A percentile compares a stretch with the other conserved stretches of the same genome.
phyloP scores from a whole-genome alignment of 129 eudicot species.

The Flaveria bidentis region DNA sequence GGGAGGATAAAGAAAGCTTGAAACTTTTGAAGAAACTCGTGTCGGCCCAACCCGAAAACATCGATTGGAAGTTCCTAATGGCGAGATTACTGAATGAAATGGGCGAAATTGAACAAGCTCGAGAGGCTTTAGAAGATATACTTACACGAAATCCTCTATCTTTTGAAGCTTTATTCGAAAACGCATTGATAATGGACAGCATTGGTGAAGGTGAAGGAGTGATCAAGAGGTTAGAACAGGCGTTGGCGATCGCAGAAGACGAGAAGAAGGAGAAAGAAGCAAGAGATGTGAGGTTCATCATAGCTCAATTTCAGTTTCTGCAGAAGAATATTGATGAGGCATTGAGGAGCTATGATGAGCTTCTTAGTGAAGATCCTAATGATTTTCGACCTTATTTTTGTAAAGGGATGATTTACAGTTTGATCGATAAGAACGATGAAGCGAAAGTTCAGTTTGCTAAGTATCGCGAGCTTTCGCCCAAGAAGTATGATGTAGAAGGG shows the following conservation, averaged over 20 bases:
- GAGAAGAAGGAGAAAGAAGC: conserved; percentile 58
- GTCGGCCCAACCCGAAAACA: conserved; percentile 58
- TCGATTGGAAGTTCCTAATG: conserved; percentile 49
- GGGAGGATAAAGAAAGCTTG: conserved; percentile 61
- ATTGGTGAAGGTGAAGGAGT: conserved; percentile 56
- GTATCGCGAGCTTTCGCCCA: conserved; percentile 65
- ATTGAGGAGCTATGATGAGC: conserved; percentile 62
- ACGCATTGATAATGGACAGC: conserved; percentile 58
- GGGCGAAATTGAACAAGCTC: conserved; percentile 60
- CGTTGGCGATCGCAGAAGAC: conserved; percentile 54
- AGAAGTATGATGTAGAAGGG: conserved; percentile 71
- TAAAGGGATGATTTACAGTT: conserved; percentile 74
- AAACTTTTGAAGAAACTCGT: conserved; percentile 41
- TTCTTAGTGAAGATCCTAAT: conserved; percentile 58
- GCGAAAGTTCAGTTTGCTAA: conserved; percentile 66
- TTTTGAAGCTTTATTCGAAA: conserved; percentile 66
- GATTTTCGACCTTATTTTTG: conserved; percentile 76
- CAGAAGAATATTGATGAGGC: conserved; percentile 77
- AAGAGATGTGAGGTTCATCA: conserved; percentile 65
- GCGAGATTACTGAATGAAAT: conserved; percentile 61
- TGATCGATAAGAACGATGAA: conserved; percentile 53
- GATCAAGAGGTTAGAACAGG: conserved; percentile 53
- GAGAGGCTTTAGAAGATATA: conserved; percentile 50
- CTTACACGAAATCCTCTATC: conserved; percentile 45
- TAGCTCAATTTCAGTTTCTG: conserved; percentile 65